A percentile compares a stretch with the other conserved stretches of the same genome.
Evolutionary conservation across 2,329 filamentous ascomycete species (phyloP).

Genomic region (Westerdykella sp.): DNA sequence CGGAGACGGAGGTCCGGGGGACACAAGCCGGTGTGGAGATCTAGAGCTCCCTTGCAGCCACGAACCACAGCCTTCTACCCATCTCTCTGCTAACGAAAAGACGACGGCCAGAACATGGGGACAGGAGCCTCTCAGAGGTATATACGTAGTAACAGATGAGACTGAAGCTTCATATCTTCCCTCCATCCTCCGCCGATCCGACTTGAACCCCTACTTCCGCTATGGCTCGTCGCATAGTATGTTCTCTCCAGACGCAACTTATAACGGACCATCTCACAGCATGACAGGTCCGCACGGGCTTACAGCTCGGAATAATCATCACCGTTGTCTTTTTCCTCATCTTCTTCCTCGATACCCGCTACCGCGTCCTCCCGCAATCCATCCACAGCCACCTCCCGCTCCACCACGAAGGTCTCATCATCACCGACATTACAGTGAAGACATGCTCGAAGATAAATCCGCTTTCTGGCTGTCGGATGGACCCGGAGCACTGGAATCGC

Average conservation of each 20-base stretch:
- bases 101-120: not conserved
- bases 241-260: conserved; percentile 4
- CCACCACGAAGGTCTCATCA: conserved; percentile 75
- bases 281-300: conserved; percentile 52
- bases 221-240: conserved; percentile 39
- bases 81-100: not conserved
- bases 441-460: conserved; percentile 69
- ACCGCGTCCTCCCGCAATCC: conserved; percentile 75
- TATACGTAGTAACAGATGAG: not conserved
- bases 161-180: conserved; percentile 3
- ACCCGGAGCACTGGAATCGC: conserved; percentile 68
- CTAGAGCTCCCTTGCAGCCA: conserved; percentile 13
- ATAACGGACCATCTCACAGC: conserved; percentile 9
- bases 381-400: conserved; percentile 79
- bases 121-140: not conserved
- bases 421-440: conserved; percentile 76
- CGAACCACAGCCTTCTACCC: conserved; percentile 4
- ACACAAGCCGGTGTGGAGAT: conserved; percentile 4
- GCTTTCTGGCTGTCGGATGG: conserved; percentile 70
- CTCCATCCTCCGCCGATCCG: conserved; percentile 7
- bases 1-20: conserved; percentile 6
- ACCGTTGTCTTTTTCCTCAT: conserved; percentile 60
- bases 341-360: conserved; percentile 81
- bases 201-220: conserved; percentile 3
- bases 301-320: conserved; percentile 65